phyloP scores from a whole-genome alignment of 2,329 filamentous ascomycete species.

The Aspergillus sp. region DNA sequence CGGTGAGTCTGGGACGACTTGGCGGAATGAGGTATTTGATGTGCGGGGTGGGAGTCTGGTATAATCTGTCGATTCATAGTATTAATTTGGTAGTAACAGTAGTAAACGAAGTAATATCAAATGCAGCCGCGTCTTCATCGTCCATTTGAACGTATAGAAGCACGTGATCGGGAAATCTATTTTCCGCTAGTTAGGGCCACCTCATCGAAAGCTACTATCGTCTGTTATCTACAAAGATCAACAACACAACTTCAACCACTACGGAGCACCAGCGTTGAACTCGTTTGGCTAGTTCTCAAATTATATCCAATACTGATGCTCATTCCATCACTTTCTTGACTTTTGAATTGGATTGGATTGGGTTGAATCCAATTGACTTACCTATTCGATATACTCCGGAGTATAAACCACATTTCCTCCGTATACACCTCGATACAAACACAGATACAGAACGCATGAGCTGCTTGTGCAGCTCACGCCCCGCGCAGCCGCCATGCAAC shows the following conservation, averaged over 20 bases:
- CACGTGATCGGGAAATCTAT: conserved; percentile 1
- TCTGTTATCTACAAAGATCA: not conserved
- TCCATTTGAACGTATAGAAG: not conserved
- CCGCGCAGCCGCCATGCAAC: too few relatives aligned
- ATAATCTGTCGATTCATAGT: not conserved
- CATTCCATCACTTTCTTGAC: too few relatives aligned
- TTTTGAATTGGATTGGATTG: too few relatives aligned
- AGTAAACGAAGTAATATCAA: too few relatives aligned
- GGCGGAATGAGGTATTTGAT: conserved; percentile 80
- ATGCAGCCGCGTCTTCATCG: too few relatives aligned
- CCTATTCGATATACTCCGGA: not conserved
- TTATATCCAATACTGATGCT: too few relatives aligned
- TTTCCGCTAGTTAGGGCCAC: conserved; percentile 13
- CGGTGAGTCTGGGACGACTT: conserved; percentile 47
- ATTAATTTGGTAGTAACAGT: too few relatives aligned
- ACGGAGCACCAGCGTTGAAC: too few relatives aligned
- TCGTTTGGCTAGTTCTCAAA: too few relatives aligned
- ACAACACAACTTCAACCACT: not conserved
- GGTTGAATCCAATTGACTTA: too few relatives aligned
- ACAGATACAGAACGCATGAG: conserved; percentile 2
- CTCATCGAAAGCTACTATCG: conserved; percentile 13
- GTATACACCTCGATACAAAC: not conserved
- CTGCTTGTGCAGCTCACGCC: conserved; percentile 10
- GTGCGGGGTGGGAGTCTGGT: conserved; percentile 18
- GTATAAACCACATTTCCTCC: not conserved